Conservation (phyloP, 2,329 filamentous ascomycete species). For the Arthrobotrys megalospora region DNA sequence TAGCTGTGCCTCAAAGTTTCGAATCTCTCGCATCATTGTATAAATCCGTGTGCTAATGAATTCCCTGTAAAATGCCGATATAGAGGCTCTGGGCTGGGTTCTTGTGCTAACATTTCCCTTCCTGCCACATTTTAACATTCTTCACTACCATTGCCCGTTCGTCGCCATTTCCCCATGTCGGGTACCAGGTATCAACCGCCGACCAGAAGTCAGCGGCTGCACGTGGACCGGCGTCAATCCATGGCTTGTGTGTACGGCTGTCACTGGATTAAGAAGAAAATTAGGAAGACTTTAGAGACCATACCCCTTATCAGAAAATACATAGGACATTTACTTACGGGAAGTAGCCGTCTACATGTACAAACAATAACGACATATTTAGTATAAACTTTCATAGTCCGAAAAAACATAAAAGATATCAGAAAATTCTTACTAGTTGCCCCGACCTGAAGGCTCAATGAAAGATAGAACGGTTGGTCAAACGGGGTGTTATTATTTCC, state of each 20-base stretch:
- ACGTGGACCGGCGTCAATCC: conserved; percentile 79
- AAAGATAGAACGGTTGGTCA: conserved; percentile 82
- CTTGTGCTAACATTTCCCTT: conserved; percentile 68
- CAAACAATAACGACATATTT: neutral
- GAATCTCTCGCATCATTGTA: too few species aligned
- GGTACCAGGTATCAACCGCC: conserved; percentile 75
- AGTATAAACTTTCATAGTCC: neutral
- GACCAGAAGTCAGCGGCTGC: conserved; percentile 85
- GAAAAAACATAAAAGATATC: neutral
- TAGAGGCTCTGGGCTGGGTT: neutral
- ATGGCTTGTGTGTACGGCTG: conserved; percentile 75
- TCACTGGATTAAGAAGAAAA: conserved; percentile 15
- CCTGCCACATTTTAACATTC: conserved; percentile 79
- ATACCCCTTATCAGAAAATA: neutral
- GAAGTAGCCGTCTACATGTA: conserved; percentile 66
- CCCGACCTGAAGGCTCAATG: conserved; percentile 82
- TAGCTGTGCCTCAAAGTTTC: too few species aligned
- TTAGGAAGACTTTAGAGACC: too few species aligned
- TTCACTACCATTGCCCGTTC: conserved; percentile 74
- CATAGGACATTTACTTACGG: conserved; percentile 73
- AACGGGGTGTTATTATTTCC: conserved; percentile 76
- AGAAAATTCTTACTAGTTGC: conserved; percentile 72
- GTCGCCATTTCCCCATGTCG: conserved; percentile 75
- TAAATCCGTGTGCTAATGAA: too few species aligned
- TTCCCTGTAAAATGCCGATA: neutral